phyloP scores from a whole-genome alignment of 768 basidiomycete species.

The Tulasnella sp. region DNA sequence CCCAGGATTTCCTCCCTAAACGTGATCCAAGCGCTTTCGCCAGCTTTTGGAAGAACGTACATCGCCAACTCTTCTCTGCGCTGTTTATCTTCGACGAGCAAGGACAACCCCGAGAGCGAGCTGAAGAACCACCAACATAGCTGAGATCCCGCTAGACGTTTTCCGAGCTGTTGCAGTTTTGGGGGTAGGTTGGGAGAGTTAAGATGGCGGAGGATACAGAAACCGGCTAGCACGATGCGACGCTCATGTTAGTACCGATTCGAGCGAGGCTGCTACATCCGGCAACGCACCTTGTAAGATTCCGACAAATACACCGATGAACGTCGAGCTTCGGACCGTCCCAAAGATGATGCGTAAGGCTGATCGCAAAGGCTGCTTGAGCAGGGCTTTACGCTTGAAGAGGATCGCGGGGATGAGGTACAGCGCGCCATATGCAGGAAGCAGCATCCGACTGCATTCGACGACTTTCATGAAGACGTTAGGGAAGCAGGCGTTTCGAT shows the following conservation, averaged over 20 bases:
- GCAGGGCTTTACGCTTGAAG: slow-evolving; percentile 61
- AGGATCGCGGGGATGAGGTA: slow-evolving; percentile 80
- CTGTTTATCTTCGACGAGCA: slow-evolving; percentile 80
- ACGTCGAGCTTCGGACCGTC: slow-evolving; percentile 73
- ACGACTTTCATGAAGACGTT: slow-evolving; percentile 6
- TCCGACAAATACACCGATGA: slow-evolving; percentile 74
- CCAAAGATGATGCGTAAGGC: slow-evolving; percentile 54
- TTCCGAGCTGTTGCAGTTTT: not conserved
- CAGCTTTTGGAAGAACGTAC: slow-evolving; percentile 79
- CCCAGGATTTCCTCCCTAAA: slow-evolving; percentile 38
- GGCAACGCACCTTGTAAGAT: slow-evolving; percentile 60
- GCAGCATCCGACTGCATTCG: slow-evolving; percentile 46
- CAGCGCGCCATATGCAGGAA: slow-evolving; percentile 67
- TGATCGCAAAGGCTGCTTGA: slow-evolving; percentile 53
- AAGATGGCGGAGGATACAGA: not conserved
- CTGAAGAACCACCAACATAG: slow-evolving; percentile 66
- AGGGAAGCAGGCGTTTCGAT: not conserved
- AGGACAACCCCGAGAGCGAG: slow-evolving; percentile 56
- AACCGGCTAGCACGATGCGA: not conserved
- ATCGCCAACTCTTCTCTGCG: slow-evolving; percentile 87
- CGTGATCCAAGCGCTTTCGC: slow-evolving; percentile 75
- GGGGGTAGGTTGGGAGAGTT: not conserved
- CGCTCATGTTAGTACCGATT: not conserved
- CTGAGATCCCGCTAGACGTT: slow-evolving; percentile 51
- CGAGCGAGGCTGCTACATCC: not conserved